Evolutionary conservation across 176 grass and related monocot species (phyloP).

Genomic region (Avena eriantha): DNA sequence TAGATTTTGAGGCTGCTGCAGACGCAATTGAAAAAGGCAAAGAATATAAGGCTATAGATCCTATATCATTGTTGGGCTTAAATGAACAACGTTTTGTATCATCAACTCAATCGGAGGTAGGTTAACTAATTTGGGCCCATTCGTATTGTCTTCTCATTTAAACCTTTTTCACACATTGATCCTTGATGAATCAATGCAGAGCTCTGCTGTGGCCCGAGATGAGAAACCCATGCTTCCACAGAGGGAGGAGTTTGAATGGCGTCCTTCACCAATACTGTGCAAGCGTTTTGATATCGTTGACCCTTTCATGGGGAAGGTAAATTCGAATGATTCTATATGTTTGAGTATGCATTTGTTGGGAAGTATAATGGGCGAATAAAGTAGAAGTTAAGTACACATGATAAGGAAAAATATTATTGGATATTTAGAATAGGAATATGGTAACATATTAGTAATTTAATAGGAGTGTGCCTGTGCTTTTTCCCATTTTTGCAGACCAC

Average conservation of each 20-base stretch:
- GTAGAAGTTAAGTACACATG: constrained; percentile 3
- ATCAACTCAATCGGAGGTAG: constrained; percentile 70
- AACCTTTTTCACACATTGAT: constrained; percentile 36
- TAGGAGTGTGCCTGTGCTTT: background rate
- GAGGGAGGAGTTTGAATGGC: constrained; percentile 85
- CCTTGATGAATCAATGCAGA: constrained; percentile 52
- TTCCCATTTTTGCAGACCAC: constrained; percentile 14
- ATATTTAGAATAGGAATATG: constrained; percentile 4
- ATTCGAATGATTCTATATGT: background rate
- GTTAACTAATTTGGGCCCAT: constrained; percentile 16
- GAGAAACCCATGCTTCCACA: constrained; percentile 62
- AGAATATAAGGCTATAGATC: constrained; percentile 47
- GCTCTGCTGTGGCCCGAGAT: constrained; percentile 43
- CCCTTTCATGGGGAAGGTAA: constrained; percentile 98
- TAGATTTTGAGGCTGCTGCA: constrained; percentile 94
- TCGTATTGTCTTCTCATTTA: constrained; percentile 12
- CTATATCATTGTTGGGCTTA: constrained; percentile 51
- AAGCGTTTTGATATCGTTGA: constrained; percentile 95
- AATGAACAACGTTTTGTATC: constrained; percentile 70
- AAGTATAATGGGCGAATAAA: background rate
- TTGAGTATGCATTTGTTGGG: constrained; percentile 6
- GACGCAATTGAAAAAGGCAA: constrained; percentile 84
- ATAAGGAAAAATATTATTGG: constrained; percentile 10
- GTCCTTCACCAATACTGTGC: constrained; percentile 86
- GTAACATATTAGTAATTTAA: background rate